Base-by-base conservation (phyloP, 2,329 filamentous ascomycete species). In the Metarhizium brunneum region DNA sequence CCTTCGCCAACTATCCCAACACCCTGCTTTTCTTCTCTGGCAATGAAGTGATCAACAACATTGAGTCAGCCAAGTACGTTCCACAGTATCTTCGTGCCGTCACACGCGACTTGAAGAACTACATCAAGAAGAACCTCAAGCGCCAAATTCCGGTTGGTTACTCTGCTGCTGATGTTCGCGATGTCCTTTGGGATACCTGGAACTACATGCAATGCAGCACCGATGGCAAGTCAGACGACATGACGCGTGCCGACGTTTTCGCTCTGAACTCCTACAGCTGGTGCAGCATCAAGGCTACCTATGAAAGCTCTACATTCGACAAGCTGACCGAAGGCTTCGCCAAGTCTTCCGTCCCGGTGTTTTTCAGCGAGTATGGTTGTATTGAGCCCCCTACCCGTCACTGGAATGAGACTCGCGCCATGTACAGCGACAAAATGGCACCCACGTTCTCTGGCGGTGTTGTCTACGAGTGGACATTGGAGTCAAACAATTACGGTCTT, bases 351-450 rank as follows among this genome's bases (percentile, higher is more conserved):
- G 79, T 91, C 42, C 88, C 88, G 36, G 78, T 92, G 63, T 92
- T 92, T 78, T 92, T 89, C 76, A 89, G 86, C 60, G 89, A 94
- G 67, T 87, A 79, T 63, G 89, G 89, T 58, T 92, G 89, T 81
- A 92, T 91, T 74, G 75, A 78, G 42, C 82, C 84, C 14, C 68
- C 73, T n/a, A 85, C 87, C 14, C 86, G 89, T 62, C 71, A 84
- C 63, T 94, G 91, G 73, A 86, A 87, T 61, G 89, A 94, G 71
- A 85, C 90, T 13, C 77, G 75, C 55, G 76, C 84, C 59, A 83
- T 94, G 61, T 92, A 92, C 70, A 80, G 87, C 56, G 65, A 76
- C 43, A 64, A 89, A 60, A 91, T 92, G 86, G 85, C 72, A 13
- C 68, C 76, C 18, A 75, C 83, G 56, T 84, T 92, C 65, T 86